A percentile compares a stretch with the other conserved stretches of the same genome.
Evolutionary conservation across 225 moss, liverwort and hornwort genomes (phyloP).

Genomic region (Antitrichia curtipendula): DNA sequence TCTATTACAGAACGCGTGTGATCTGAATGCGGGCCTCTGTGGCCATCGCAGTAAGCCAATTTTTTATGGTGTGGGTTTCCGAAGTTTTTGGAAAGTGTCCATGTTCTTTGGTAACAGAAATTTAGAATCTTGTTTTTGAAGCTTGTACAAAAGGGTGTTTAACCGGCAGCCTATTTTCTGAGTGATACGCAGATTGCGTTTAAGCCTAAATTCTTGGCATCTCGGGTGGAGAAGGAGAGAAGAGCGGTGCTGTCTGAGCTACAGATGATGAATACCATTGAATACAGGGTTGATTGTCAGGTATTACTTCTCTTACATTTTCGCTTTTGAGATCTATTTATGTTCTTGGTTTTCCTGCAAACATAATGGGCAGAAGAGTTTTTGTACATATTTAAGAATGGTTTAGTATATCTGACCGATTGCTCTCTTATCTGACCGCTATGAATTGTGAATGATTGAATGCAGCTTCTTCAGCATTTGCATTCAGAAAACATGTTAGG

Average conservation of each 20-base stretch:
- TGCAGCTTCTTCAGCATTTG: slow-evolving; percentile 95
- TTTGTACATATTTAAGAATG: background rate
- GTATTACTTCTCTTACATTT: slow-evolving; percentile 11
- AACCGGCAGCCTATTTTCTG: background rate
- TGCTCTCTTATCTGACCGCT: background rate
- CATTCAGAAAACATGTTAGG: slow-evolving; percentile 99
- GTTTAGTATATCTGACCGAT: background rate
- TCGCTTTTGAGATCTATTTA: background rate
- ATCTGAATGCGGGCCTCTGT: background rate
- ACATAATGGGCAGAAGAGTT: background rate
- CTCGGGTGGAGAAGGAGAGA: slow-evolving; percentile 97
- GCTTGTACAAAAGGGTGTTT: background rate
- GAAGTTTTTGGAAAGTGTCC: background rate
- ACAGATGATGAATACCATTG: slow-evolving; percentile 99
- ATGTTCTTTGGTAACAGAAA: background rate
- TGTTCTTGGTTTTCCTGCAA: background rate
- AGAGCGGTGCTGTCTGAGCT: slow-evolving; percentile 95
- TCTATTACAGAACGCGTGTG: background rate
- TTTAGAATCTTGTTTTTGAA: background rate
- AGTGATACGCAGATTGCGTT: slow-evolving; percentile 76
- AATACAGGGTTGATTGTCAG: slow-evolving; percentile 99
- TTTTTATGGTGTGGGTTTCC: background rate
- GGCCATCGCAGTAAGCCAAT: background rate
- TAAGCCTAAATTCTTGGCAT: slow-evolving; percentile 90
- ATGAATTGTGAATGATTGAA: background rate